Base-by-base conservation (phyloP, 2,329 filamentous ascomycete genomes). In the Colletotrichum sp. region DNA sequence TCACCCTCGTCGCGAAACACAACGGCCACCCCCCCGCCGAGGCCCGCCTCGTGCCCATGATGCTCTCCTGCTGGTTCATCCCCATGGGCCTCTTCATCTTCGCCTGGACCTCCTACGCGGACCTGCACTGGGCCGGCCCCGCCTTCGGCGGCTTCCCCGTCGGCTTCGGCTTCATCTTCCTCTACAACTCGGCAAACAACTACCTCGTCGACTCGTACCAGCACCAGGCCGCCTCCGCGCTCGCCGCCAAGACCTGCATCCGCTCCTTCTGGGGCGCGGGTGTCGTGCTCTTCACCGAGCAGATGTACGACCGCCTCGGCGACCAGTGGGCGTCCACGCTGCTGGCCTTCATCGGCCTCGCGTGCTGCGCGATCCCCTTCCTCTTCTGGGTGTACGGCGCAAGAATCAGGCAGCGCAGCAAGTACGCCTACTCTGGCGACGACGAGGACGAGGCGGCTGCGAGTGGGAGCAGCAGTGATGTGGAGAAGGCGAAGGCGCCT, bases 341-440 rank as follows among this genome's bases (percentile, higher is more conserved):
- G 12, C 86, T 97, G 11, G 95, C 90, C 0, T 96, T 96, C 79
- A 88, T 98, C 79, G 91, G 90, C 19, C 86, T 98, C 8, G 93
- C 91, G 0, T 98, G 95, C 86, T 98, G 95, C 83, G 91, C 88
- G 1, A 98, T 98, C 79, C 95, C 95, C 0, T 98, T 93, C 82
- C 84, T 95, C 30, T 98, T 98, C 85, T 98, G 94, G 88, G 92
- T 88, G 81, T 95, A 91, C 79, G 95, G 95, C 5, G 94, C 92
- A 19, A 83, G 83, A 7, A 98, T 98, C 79, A 89, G 95, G 7
- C 87, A 86, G 71, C 87, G 89, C 75, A 95, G 92, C 80, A 93
- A 91, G 83, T 98, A 92, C 82, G 95, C 95, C 0, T 98, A 95
- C 77, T 86, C 84, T n/a, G 90, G 89, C 2, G 90, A 91, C 6